Percentiles rank a stretch among this genome's conserved stretches.
Evolutionary conservation across 495 filamentous ascomycete species (phyloP).

Genomic region (Lineolata rhizophorae): DNA sequence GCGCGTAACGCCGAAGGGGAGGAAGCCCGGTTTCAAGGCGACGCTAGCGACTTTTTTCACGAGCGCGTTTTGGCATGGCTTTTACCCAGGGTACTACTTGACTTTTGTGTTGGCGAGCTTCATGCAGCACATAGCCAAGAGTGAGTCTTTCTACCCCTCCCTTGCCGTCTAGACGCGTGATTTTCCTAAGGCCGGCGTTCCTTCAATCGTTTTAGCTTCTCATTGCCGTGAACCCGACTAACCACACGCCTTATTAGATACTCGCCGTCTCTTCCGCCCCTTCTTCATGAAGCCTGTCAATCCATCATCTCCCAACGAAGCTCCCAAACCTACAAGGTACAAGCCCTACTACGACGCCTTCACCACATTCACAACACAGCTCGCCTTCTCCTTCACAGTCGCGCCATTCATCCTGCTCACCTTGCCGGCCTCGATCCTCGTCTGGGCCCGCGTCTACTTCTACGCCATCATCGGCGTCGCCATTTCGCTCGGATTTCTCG

Average conservation of each 20-base stretch:
- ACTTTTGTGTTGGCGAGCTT: conserved; percentile 75
- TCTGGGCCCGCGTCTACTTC: conserved; percentile 79
- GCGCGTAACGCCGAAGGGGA: conserved; percentile 82
- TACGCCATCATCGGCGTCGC: conserved; percentile 53
- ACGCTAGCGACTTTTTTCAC: conserved; percentile 87
- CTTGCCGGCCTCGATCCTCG: conserved; percentile 38
- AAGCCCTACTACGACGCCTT: conserved; percentile 54
- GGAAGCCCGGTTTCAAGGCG: conserved; percentile 90
- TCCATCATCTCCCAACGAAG: conserved; percentile 34
- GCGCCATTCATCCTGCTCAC: conserved; percentile 66
- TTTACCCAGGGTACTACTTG: conserved; percentile 91
- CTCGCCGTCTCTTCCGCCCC: conserved; percentile 68
- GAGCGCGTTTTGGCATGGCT: conserved; percentile 93
- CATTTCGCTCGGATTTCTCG: conserved; percentile 48
- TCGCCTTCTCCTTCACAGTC: conserved; percentile 59
- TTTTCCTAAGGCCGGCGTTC: too few relatives aligned
- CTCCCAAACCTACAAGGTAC: conserved; percentile 44
- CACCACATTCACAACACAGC: conserved; percentile 61
- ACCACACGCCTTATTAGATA: conserved; percentile 6
- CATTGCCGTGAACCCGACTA: too few relatives aligned
- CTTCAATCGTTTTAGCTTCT: too few relatives aligned
- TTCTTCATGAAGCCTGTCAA: conserved; percentile 73
- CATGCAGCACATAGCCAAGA: conserved; percentile 82
- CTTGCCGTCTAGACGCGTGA: neutral
- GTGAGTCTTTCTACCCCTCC: conserved; percentile 27